Evolutionary conservation across 2,329 filamentous ascomycete species (phyloP).

Genomic region (Fusarium mexicanum): DNA sequence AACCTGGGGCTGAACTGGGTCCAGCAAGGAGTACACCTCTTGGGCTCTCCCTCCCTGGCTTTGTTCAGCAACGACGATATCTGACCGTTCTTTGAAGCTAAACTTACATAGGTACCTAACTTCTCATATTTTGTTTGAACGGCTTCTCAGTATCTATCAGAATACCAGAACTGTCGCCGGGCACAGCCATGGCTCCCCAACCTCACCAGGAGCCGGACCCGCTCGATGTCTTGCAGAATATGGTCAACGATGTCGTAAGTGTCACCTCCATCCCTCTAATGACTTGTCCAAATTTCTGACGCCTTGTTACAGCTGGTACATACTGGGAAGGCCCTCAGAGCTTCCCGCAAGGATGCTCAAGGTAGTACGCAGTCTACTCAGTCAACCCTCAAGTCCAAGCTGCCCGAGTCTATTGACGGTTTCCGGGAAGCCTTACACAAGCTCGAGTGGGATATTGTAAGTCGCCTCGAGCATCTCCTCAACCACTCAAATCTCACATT

Average conservation of each 20-base stretch:
- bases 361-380: conserved; percentile 49
- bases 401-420: conserved; percentile 57
- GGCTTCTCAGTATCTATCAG: neutral
- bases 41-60: conserved; percentile 2
- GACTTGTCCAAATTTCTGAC: conserved; percentile 6
- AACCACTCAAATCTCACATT: conserved; percentile 4
- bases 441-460: conserved; percentile 66
- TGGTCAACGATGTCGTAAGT: conserved; percentile 66
- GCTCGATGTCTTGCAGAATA: conserved; percentile 60
- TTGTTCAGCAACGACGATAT: conserved; percentile 22
- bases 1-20: conserved; percentile 8
- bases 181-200: conserved; percentile 45
- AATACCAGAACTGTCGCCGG: neutral
- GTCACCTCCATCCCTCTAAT: neutral
- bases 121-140: neutral
- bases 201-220: conserved; percentile 48
- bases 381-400: conserved; percentile 51
- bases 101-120: neutral
- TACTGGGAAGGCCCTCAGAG: conserved; percentile 65
- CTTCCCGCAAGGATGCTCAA: conserved; percentile 57
- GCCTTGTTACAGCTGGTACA: conserved; percentile 60
- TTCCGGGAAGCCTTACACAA: conserved; percentile 66
- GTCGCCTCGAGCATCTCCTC: conserved; percentile 18
- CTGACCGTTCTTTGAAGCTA: conserved; percentile 2
- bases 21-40: conserved; percentile 2